Evolutionary conservation across 768 basidiomycete genomes (phyloP).

Genomic region (Mycena rebaudengoi): DNA sequence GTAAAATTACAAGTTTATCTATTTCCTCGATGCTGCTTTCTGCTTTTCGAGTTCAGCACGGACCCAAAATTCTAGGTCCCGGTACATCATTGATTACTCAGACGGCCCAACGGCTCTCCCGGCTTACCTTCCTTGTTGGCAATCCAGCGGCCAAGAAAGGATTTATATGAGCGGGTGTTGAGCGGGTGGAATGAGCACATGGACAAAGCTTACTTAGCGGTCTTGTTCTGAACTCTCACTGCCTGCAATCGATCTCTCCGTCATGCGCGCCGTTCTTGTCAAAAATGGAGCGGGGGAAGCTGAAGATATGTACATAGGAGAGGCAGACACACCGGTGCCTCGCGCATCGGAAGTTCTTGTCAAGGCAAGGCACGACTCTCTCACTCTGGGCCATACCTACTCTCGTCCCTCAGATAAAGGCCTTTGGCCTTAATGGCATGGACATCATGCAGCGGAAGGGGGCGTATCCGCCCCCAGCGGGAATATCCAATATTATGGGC

Average conservation of each 20-base stretch:
- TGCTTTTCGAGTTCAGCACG: too few relatives aligned
- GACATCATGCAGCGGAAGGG: slow-evolving; percentile 64
- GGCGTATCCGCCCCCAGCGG: slow-evolving; percentile 61
- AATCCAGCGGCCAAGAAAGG: too few relatives aligned
- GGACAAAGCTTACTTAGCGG: slow-evolving; percentile 5
- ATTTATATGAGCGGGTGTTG: too few relatives aligned
- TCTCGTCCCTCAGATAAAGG: slow-evolving; percentile 45
- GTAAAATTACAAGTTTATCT: too few relatives aligned
- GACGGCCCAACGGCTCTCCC: too few relatives aligned
- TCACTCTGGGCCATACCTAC: too few relatives aligned
- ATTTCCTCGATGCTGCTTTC: too few relatives aligned
- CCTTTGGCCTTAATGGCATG: slow-evolving; percentile 74
- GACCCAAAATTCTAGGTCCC: too few relatives aligned
- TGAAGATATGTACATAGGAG: slow-evolving; percentile 68
- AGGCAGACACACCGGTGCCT: slow-evolving; percentile 56
- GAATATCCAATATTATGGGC: slow-evolving; percentile 64
- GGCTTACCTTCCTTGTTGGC: too few relatives aligned
- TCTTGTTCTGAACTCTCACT: too few relatives aligned
- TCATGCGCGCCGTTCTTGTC: slow-evolving; percentile 67
- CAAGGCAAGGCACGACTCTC: slow-evolving; percentile 54
- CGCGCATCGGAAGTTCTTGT: slow-evolving; percentile 61
- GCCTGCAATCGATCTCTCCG: neutral
- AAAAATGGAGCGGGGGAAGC: slow-evolving; percentile 67
- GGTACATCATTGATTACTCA: too few relatives aligned
- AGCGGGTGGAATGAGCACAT: too few relatives aligned